Percentiles rank a stretch among this genome's conserved stretches.
phyloP scores from a whole-genome alignment of 164 flowering plant genomes.

The Euptelea pleiosperma region DNA sequence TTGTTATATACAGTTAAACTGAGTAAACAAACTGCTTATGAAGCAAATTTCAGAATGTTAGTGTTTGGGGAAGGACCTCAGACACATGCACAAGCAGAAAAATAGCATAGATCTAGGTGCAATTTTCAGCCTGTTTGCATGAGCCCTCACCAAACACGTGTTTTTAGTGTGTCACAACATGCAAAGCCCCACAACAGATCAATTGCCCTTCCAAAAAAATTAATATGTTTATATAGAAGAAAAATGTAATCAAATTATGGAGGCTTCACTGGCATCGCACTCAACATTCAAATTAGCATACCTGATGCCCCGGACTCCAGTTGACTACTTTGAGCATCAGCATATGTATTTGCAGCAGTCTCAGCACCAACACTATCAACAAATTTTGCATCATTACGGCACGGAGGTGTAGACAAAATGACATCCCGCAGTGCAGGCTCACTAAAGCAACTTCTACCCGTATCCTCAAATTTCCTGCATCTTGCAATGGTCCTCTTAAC shows the following conservation, averaged over 20 bases:
- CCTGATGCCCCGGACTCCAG: constrained; percentile 37
- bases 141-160: not conserved
- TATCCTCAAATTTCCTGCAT: constrained; percentile 51
- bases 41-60: too few species aligned
- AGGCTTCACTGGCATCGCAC: not conserved
- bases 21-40: too few species aligned
- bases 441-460: constrained; percentile 58
- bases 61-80: too few species aligned
- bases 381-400: constrained; percentile 29
- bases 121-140: constrained; percentile 1
- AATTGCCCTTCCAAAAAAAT: too few species aligned
- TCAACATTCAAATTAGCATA: constrained; percentile 17
- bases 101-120: too few species aligned
- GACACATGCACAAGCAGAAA: not conserved
- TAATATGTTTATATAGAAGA: too few species aligned
- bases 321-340: constrained; percentile 30
- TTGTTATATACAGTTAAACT: not conserved
- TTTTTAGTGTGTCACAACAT: not conserved
- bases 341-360: constrained; percentile 31
- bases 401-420: constrained; percentile 36
- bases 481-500: constrained; percentile 53
- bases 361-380: constrained; percentile 32
- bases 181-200: too few species aligned
- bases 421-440: constrained; percentile 51
- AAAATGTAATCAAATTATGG: not conserved